Evolutionary conservation across 495 filamentous ascomycete genomes (phyloP).

Genomic region (Chaetomium cochliodes): DNA sequence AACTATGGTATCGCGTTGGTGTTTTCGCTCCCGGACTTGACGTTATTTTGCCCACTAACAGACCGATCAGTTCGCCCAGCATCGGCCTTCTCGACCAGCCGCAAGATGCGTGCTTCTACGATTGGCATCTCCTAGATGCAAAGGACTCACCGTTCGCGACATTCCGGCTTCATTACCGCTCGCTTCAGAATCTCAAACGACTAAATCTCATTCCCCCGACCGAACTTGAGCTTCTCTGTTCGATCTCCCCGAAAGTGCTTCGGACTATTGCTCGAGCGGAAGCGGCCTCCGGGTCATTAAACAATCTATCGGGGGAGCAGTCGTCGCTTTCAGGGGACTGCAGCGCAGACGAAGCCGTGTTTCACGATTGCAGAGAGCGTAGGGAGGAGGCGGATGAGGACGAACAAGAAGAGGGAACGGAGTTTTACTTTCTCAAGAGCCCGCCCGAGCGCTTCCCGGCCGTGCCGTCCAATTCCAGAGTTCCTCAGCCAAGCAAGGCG

Average conservation of each 20-base stretch:
- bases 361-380: conserved; percentile 8
- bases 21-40: not conserved
- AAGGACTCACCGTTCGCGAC: conserved; percentile 48
- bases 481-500: conserved; percentile 31
- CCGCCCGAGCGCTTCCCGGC: conserved; percentile 33
- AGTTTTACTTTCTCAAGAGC: conserved; percentile 30
- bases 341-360: conserved; percentile 24
- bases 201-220: conserved; percentile 40
- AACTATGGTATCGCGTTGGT: conserved; percentile 51
- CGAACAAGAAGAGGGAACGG: not conserved
- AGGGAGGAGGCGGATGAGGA: not conserved
- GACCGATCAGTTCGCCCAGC: conserved; percentile 39
- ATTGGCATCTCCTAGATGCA: conserved; percentile 48
- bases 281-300: not conserved
- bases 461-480: not conserved
- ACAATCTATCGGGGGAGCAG: not conserved
- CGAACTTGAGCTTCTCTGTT: conserved; percentile 22
- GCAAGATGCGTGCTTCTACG: conserved; percentile 47
- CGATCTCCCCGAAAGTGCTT: conserved; percentile 17
- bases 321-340: not conserved
- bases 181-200: conserved; percentile 42
- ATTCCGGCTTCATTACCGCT: conserved; percentile 53
- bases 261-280: not conserved
- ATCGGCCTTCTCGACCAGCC: conserved; percentile 50
- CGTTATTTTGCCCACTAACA: conserved; percentile 12